Conservation (phyloP, 2,329 filamentous ascomycete species). For the Aspergillus sojae region DNA sequence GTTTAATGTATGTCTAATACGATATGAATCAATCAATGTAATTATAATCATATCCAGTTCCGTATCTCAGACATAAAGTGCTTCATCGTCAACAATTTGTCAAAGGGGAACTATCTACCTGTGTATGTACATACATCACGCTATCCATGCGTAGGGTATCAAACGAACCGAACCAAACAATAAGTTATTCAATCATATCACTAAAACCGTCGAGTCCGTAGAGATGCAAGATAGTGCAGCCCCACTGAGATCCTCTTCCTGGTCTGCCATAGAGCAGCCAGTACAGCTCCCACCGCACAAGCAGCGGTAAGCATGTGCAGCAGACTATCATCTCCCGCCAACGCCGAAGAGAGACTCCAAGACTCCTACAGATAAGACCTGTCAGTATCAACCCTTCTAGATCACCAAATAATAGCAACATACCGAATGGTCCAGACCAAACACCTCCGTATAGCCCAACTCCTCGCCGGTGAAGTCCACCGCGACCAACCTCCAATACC, state of each 20-base stretch:
- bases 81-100: neutral
- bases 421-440: conserved; percentile 7
- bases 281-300: conserved; percentile 9
- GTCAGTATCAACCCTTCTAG: neutral
- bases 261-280: conserved; percentile 10
- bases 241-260: neutral
- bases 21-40: neutral
- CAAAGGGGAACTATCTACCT: neutral
- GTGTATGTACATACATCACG: neutral
- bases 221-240: neutral
- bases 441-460: conserved; percentile 23
- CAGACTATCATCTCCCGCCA: neutral
- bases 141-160: neutral
- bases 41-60: neutral
- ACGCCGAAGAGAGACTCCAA: neutral
- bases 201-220: neutral
- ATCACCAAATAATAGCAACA: neutral
- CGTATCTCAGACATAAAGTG: neutral
- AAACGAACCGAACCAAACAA: neutral
- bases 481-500: conserved; percentile 25
- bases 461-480: conserved; percentile 22
- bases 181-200: neutral
- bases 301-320: conserved; percentile 11
- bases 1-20: neutral
- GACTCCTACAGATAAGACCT: neutral